Conservation (phyloP, 331 rosid species). For the Stylosanthes scabra region DNA sequence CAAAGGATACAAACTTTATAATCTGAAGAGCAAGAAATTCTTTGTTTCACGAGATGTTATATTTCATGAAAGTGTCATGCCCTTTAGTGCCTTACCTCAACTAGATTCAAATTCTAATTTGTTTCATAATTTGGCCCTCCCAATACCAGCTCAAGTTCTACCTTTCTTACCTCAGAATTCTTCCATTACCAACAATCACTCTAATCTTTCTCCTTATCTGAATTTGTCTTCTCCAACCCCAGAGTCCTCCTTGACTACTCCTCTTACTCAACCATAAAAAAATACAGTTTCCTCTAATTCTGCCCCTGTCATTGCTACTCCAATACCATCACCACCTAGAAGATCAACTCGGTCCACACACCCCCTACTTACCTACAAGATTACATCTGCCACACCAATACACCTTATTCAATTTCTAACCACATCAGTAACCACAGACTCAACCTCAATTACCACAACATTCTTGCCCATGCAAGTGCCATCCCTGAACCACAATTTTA, state of each 20-base stretch:
- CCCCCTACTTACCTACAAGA: not conserved
- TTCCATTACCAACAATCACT: not conserved
- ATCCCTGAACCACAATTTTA: not conserved
- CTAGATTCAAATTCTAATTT: not conserved
- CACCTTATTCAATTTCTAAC: not conserved
- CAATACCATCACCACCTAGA: not conserved
- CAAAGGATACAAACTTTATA: not conserved
- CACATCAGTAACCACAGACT: not conserved
- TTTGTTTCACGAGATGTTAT: not conserved
- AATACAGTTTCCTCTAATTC: too few relatives aligned
- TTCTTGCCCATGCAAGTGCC: too few relatives aligned
- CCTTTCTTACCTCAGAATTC: too few relatives aligned
- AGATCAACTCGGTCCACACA: not conserved
- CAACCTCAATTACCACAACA: too few relatives aligned
- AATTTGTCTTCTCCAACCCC: too few relatives aligned
- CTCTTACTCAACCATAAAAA: too few relatives aligned
- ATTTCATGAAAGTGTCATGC: not conserved
- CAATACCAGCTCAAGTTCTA: not conserved
- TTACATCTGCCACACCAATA: not conserved
- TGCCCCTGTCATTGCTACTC: not conserved
- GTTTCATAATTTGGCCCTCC: not conserved
- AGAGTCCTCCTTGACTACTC: too few relatives aligned
- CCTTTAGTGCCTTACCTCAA: too few relatives aligned
- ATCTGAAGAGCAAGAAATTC: not conserved
- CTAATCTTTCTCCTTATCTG: too few relatives aligned